These are phyloP conservation scores for Teunomyces gatunensis DNA, from an alignment of 805 yeast species.

Conservation along the genomic window DNA sequence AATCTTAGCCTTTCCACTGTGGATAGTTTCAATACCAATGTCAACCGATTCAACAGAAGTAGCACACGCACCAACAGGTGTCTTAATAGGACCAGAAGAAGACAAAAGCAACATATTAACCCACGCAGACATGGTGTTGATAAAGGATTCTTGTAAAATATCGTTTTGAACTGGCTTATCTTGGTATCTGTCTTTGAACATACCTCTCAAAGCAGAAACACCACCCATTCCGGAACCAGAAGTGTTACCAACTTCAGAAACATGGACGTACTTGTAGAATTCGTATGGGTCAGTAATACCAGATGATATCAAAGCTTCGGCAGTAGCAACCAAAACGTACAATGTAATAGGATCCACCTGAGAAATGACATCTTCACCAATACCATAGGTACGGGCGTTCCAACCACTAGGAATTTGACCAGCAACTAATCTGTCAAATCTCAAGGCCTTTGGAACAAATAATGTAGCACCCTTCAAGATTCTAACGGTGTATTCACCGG, in stretches of 20 bases:
- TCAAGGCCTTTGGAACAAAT: conserved; percentile 83
- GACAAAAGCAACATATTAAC: conserved; percentile 96
- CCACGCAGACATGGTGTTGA: conserved; percentile 99
- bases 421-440: conserved; percentile 73
- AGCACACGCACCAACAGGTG: conserved; percentile 99
- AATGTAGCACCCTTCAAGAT: conserved; percentile 91
- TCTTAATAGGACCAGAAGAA: conserved; percentile 97
- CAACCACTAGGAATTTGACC: conserved; percentile 99
- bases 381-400: conserved; percentile 94
- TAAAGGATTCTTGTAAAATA: conserved; percentile 95
- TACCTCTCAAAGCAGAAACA: conserved; percentile 93
- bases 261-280: conserved; percentile 96
- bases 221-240: conserved; percentile 99
- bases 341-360: conserved; percentile 97
- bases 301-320: conserved; percentile 87
- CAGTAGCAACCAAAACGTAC: conserved; percentile 89
- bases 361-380: conserved; percentile 83
- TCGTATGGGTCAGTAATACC: conserved; percentile 99
- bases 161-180: conserved; percentile 97
- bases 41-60: conserved; percentile 98
- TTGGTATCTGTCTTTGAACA: conserved; percentile 92
- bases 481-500: conserved; percentile 89
- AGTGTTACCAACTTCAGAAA: conserved; percentile 98
- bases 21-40: conserved; percentile 89
- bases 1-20: conserved; percentile 92